Base-by-base conservation (phyloP, 306 rosid genomes). In the Sindora glabra region DNA sequence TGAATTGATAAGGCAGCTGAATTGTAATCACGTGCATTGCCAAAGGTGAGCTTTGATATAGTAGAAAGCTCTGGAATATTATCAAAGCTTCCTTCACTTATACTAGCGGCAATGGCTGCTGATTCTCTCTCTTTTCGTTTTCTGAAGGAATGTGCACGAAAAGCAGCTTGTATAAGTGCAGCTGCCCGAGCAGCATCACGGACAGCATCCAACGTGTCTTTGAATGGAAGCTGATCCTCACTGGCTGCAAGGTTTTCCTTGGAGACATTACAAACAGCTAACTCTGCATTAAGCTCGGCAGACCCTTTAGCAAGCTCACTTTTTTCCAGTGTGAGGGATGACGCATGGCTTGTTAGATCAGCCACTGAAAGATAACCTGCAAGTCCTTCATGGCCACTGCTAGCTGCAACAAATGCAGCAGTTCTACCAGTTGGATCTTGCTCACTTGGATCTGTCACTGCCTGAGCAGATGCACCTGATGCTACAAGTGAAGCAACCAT, bases 341-440 rank as follows among this genome's bases (percentile, higher is more conserved):
- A 73, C 47, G 89, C 81, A 73, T 94, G 99, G 64, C 90, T 86
- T 45, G 89, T 89, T 41, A 94, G 76, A 66, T 81, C 86, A 44
- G 79, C 67, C 75, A 89, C 99, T 23, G 99, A 76, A 57, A 94
- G 95, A 82, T 94, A 94, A 69, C 99, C 99, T 11, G 99, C 99
- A 67, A 94, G 81, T 66, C 99, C 99, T 71, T 82, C 82, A 56
- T 89, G 94, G 53, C 95, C 90, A 66, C 49, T 46, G 62, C 49
- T 53, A 64, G 82, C 83, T 34, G 99, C 99, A 62, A 94, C 69
- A 57, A 89, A 63, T 8, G 97, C 99, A 6, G 97, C 86, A 29
- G 94, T 94, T 84, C 75, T 77, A 52, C 99, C 99, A 10, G 8
- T 59, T 48, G 87, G 95, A 65, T 94, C 86, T 75, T 76, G 74